phyloP scores from a whole-genome alignment of 768 basidiomycete species.

The Chiua virens region DNA sequence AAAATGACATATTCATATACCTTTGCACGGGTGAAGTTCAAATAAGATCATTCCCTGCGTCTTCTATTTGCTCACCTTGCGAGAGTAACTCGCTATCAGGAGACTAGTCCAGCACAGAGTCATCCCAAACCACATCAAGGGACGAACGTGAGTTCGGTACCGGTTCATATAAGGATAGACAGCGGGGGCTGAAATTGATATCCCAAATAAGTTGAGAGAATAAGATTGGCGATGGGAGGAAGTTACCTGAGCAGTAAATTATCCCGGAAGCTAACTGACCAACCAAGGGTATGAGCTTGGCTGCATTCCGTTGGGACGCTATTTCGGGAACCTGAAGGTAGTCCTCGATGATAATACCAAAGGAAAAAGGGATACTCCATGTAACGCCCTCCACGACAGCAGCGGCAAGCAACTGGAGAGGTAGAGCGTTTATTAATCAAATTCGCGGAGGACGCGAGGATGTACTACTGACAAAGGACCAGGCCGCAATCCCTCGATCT shows the following conservation, averaged over 20 bases:
- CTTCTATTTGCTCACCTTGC: neutral
- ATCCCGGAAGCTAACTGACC: neutral
- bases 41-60: too few relatives aligned
- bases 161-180: neutral
- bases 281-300: neutral
- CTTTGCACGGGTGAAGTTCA: neutral
- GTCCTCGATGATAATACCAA: neutral
- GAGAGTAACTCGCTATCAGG: neutral
- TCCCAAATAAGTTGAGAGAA: neutral
- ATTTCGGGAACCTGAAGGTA: constrained; percentile 1
- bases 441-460: too few relatives aligned
- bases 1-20: neutral
- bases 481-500: neutral
- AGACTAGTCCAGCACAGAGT: neutral
- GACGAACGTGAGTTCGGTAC: neutral
- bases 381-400: neutral
- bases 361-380: constrained; percentile 3
- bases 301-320: neutral
- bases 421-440: neutral
- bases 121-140: constrained; percentile 1
- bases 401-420: neutral
- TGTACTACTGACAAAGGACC: neutral
- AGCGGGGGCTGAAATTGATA: neutral
- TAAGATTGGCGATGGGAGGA: neutral
- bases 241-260: neutral